Evolutionary conservation across 2,329 filamentous ascomycete species (phyloP).

Genomic region (Calonectria leucothoes): DNA sequence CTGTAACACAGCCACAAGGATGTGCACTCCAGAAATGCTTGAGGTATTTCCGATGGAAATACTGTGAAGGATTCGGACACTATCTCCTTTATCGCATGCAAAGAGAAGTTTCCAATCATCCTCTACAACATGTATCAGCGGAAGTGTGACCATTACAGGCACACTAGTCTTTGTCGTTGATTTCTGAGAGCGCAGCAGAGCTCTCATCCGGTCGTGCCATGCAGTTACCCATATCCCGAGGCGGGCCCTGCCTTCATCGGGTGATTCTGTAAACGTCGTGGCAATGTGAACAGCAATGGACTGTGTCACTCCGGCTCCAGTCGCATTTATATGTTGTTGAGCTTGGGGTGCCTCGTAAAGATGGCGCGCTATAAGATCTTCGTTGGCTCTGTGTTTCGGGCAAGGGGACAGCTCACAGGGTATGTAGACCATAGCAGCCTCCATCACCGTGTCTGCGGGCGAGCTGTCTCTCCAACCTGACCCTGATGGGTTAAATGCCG

Average conservation of each 20-base stretch:
- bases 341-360: rapidly evolving
- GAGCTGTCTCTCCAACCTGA: rapidly evolving
- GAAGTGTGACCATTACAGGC: too few species aligned
- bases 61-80: too few species aligned
- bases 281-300: neutral
- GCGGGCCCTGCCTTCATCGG: neutral
- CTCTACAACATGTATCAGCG: too few species aligned
- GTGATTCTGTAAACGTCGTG: neutral
- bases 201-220: neutral
- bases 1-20: too few species aligned
- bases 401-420: too few species aligned
- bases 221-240: neutral
- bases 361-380: neutral
- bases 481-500: neutral
- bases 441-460: neutral
- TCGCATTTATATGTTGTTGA: neutral
- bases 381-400: neutral
- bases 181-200: neutral
- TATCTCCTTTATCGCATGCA: too few species aligned
- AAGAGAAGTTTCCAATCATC: too few species aligned
- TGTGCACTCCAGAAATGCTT: too few species aligned
- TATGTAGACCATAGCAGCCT: neutral
- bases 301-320: rapidly evolving
- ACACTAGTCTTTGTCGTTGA: neutral
- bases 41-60: too few species aligned